These are phyloP conservation scores for Ceratocystis alfenasii DNA, from an alignment of 2,329 filamentous ascomycete genomes.

Conservation along the genomic window DNA sequence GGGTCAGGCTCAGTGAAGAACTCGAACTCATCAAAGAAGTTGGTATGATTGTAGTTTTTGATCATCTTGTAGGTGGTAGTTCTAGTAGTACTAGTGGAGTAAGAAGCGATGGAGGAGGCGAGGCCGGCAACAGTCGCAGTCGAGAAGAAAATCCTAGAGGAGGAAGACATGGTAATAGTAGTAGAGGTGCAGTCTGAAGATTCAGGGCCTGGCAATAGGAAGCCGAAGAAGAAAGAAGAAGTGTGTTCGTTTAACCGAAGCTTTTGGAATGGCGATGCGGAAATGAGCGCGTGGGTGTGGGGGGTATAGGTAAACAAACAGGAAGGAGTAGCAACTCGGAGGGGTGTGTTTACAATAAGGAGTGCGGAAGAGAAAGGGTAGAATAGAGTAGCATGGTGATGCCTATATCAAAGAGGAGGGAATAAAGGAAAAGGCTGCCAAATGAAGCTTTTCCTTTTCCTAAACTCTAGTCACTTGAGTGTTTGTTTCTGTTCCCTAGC, in stretches of 20 bases:
- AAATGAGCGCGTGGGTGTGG: no score
- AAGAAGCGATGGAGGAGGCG: not conserved
- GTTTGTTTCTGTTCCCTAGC: not conserved
- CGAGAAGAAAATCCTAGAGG: slow-evolving; percentile 10
- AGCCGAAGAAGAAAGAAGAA: not conserved
- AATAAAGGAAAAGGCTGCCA: not conserved
- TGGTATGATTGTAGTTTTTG: slow-evolving; percentile 39
- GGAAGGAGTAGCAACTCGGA: slow-evolving; percentile 3
- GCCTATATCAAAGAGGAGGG: not conserved
- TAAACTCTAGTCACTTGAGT: not conserved
- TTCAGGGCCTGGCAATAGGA: not conserved
- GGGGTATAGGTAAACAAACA: not conserved
- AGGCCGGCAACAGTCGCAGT: slow-evolving; percentile 10
- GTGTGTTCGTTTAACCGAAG: not conserved
- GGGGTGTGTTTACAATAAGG: not conserved
- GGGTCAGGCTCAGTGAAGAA: slow-evolving; percentile 53
- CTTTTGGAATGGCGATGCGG: not conserved
- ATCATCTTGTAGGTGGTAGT: slow-evolving; percentile 34
- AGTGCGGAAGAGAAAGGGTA: not conserved
- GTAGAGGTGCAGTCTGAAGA: no score
- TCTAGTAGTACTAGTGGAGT: not conserved
- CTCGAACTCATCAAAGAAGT: slow-evolving; percentile 45
- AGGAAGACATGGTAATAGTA: slow-evolving; percentile 10
- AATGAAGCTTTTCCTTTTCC: not conserved
- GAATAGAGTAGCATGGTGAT: not conserved